Percentiles rank a stretch among this genome's conserved stretches.
Conservation (phyloP, 305 asterid species). For the Ajuga reptans region DNA sequence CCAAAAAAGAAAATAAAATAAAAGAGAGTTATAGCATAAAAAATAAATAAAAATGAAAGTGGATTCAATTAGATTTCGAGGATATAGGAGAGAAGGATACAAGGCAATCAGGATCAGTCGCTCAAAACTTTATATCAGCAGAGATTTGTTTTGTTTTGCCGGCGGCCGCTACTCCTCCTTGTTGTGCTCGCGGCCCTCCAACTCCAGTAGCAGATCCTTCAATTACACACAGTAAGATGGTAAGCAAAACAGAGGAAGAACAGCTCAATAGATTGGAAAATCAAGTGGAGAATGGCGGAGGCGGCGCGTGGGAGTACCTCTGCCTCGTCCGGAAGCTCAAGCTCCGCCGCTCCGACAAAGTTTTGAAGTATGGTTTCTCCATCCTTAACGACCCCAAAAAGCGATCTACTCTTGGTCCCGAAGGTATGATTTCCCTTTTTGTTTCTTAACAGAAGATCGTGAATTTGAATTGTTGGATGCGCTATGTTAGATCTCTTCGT, state of each 20-base stretch:
- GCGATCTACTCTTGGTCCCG: conserved; percentile 89
- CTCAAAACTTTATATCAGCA: not conserved
- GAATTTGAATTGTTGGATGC: conserved; percentile 25
- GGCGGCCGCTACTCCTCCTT: conserved; percentile 23
- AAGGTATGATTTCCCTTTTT: conserved; percentile 36
- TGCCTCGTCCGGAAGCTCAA: conserved; percentile 82
- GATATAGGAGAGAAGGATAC: conserved; percentile 8
- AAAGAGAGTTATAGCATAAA: too few species aligned
- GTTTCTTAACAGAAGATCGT: conserved; percentile 5
- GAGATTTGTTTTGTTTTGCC: not conserved
- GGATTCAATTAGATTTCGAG: conserved; percentile 7
- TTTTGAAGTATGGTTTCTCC: conserved; percentile 54
- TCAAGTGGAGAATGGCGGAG: conserved; percentile 94
- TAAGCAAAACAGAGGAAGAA: conserved; percentile 85
- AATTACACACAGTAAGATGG: conserved; percentile 43
- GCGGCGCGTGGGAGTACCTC: conserved; percentile 94
- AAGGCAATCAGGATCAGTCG: not conserved
- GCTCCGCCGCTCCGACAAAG: conserved; percentile 84
- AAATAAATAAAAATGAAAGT: not conserved
- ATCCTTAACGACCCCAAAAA: conserved; percentile 64
- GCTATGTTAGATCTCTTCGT: conserved; percentile 10
- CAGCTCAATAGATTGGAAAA: conserved; percentile 70
- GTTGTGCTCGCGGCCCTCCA: not conserved
- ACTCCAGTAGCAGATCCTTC: conserved; percentile 2
- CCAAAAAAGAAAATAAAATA: too few species aligned